Evolutionary conservation across 2,329 filamentous ascomycete species (phyloP).

Genomic region (Paramyrothecium roridum): DNA sequence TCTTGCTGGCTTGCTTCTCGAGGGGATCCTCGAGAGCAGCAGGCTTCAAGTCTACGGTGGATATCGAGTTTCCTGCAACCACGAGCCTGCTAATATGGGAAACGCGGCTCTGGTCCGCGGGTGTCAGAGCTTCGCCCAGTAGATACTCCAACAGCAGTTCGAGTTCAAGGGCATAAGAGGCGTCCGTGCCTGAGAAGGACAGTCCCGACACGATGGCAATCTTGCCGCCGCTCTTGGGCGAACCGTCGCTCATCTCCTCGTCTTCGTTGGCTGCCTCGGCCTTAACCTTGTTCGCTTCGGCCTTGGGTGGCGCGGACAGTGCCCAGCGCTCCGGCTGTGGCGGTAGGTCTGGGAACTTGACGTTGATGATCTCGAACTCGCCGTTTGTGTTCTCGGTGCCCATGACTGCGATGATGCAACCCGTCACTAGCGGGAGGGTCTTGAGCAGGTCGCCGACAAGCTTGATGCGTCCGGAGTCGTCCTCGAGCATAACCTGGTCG

Average conservation of each 20-base stretch:
- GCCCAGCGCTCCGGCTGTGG: constrained; percentile 80
- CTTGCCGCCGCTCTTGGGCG: constrained; percentile 41
- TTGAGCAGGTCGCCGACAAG: constrained; percentile 70
- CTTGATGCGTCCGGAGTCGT: constrained; percentile 86
- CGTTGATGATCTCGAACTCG: constrained; percentile 87
- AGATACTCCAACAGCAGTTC: constrained; percentile 83
- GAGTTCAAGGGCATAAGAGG: constrained; percentile 69
- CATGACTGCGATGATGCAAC: constrained; percentile 90
- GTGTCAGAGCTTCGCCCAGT: constrained; percentile 72
- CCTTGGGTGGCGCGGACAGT: constrained; percentile 47
- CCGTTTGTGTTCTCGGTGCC: constrained; percentile 91
- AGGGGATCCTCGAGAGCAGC: constrained; percentile 28
- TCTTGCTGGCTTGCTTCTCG: constrained; percentile 59
- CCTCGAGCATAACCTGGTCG: constrained; percentile 82
- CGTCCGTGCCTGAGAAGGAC: constrained; percentile 71
- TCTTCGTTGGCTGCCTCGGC: constrained; percentile 21
- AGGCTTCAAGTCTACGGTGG: constrained; percentile 47
- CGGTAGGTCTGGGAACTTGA: constrained; percentile 83
- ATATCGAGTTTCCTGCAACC: constrained; percentile 90
- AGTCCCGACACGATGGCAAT: constrained; percentile 89
- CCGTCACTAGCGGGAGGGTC: constrained; percentile 76
- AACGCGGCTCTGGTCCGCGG: constrained; percentile 54
- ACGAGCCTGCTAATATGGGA: constrained; percentile 78
- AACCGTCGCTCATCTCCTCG: constrained; percentile 54
- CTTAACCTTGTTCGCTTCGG: constrained; percentile 26